Evolutionary conservation across 148 eudicot genomes (phyloP).

Genomic region (Diospyros kaki): DNA sequence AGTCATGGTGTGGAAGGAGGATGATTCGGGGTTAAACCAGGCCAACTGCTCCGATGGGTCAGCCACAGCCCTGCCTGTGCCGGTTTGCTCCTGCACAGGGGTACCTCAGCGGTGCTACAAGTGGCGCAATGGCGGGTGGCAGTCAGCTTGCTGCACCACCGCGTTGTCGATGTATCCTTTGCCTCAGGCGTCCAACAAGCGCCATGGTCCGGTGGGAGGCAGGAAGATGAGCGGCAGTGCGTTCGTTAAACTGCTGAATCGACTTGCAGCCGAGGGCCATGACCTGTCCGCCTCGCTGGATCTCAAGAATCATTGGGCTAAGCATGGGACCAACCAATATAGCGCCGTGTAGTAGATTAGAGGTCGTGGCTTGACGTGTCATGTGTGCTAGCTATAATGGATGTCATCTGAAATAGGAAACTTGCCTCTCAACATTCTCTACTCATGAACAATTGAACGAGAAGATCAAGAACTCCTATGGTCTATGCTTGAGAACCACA

Average conservation of each 20-base stretch:
- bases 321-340: neutral
- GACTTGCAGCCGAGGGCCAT: neutral
- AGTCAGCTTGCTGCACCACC: slow-evolving; percentile 1
- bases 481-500: too few relatives aligned
- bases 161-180: slow-evolving; percentile 2
- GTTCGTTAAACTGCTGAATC: neutral
- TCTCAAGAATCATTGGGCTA: slow-evolving; percentile 6
- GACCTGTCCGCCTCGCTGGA: neutral
- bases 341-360: neutral
- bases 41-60: slow-evolving; percentile 29
- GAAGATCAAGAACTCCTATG: too few relatives aligned
- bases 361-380: too few relatives aligned
- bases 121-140: slow-evolving; percentile 7
- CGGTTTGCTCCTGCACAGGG: slow-evolving; percentile 5
- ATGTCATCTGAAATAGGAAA: too few relatives aligned
- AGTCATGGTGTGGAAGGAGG: slow-evolving; percentile 24
- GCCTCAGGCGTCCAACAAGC: slow-evolving; percentile 1
- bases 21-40: slow-evolving; percentile 31
- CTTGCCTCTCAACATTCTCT: too few relatives aligned
- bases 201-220: neutral
- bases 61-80: slow-evolving; percentile 29
- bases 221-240: slow-evolving; percentile 1
- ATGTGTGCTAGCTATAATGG: too few relatives aligned
- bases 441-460: too few relatives aligned
- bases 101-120: neutral